These are phyloP conservation scores for Ceratocystis cacaofunesta DNA, from an alignment of 2,329 filamentous ascomycete genomes.

Conservation along the genomic window DNA sequence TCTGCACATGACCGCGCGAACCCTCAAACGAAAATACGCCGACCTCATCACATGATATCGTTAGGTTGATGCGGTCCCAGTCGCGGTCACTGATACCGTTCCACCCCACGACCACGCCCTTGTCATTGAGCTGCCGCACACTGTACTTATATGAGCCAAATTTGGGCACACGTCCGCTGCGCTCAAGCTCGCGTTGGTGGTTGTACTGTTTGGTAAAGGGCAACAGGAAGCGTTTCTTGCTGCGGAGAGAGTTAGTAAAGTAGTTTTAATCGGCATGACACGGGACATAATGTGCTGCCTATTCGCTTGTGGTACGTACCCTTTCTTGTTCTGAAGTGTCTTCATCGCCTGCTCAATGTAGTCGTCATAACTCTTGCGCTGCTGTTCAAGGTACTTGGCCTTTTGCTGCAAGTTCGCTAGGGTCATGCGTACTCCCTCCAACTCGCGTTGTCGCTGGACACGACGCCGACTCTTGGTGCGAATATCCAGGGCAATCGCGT, in stretches of 20 bases:
- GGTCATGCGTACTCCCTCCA: slow-evolving; percentile 69
- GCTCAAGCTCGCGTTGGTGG: slow-evolving; percentile 88
- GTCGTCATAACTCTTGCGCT: slow-evolving; percentile 95
- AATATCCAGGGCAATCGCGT: slow-evolving; percentile 91
- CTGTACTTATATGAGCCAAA: slow-evolving; percentile 98
- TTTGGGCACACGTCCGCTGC: slow-evolving; percentile 82
- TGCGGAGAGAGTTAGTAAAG: slow-evolving; percentile 23
- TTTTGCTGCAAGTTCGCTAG: slow-evolving; percentile 67
- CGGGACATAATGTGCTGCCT: neutral
- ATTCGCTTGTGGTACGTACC: slow-evolving; percentile 35
- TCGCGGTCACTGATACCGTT: slow-evolving; percentile 66
- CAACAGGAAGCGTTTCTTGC: slow-evolving; percentile 82
- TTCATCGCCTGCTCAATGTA: slow-evolving; percentile 98
- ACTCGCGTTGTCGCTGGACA: slow-evolving; percentile 77
- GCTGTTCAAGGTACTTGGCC: slow-evolving; percentile 81
- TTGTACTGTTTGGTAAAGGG: slow-evolving; percentile 99
- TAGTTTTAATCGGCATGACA: too few species aligned
- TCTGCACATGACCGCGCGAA: slow-evolving; percentile 81
- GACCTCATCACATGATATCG: slow-evolving; percentile 85
- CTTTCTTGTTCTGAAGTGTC: slow-evolving; percentile 92
- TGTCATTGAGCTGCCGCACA: slow-evolving; percentile 73
- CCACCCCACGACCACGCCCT: slow-evolving; percentile 90
- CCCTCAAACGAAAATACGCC: slow-evolving; percentile 90
- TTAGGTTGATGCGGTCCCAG: slow-evolving; percentile 86
- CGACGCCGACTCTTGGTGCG: slow-evolving; percentile 89